Base-by-base conservation (phyloP, 83 land plant genomes). In the Picea abies region DNA sequence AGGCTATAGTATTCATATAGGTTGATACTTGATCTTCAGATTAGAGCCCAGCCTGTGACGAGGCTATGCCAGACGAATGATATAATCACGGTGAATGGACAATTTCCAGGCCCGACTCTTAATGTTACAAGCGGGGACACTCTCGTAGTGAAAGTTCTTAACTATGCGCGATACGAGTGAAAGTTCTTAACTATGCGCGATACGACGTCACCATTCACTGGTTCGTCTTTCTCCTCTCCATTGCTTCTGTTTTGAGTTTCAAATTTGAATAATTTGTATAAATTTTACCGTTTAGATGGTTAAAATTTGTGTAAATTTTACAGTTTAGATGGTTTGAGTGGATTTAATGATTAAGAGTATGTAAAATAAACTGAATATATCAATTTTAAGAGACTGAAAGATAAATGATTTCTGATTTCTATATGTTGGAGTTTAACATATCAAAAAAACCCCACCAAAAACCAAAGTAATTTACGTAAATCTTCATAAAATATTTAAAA, bases 21-120 rank as follows among this genome's bases (percentile, higher is more conserved):
- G 15, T 56, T 56, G 60, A 56, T 56, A 56, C 10, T 7, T 56
- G 60, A 16, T 56, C 60, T 66, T 66, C 86, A 85, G 86, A 52
- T 85, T 15, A 72, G 56, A n/a, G 26, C 84, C 16, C 16, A 63
- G 1, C 73, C 84, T 9, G 60, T 72, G 68, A 83, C 86, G 52
- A 63, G 82, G 10, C 79, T 83, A 6, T 86, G 88, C 44, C 25
- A 63, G 56, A 80, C 83, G 63, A 81, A 83, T 61, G n/a, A 58
- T 56, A 72, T 83, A 15, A 82, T 86, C 60, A 80, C 88, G 10
- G 88, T 86, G 63, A 86, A 86, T 37, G 88, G 81, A 19, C 70
- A 79, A 19, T 86, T 80, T 64, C 88, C 88, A 41, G 88, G 88
- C 25, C 88, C 88, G 9, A 70, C 83, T 14, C 16, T 86, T 11